Percentiles rank a stretch among this genome's conserved stretches.
These are phyloP conservation scores for Wickerhamia fluorescens DNA, from an alignment of 805 yeast species.

Conservation along the genomic window DNA sequence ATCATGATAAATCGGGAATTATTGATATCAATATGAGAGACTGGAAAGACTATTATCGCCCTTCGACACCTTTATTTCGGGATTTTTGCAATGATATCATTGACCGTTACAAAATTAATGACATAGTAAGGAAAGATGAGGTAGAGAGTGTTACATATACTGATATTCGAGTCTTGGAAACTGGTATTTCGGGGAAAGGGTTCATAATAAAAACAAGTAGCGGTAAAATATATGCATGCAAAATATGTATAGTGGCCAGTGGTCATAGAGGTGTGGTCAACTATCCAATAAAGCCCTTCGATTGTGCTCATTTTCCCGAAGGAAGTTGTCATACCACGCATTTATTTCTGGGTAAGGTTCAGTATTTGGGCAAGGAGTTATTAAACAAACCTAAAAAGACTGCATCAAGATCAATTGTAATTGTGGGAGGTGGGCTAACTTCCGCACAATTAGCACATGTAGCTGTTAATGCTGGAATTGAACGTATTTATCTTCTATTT, in stretches of 20 bases:
- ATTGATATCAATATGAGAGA: slow-evolving; percentile 39
- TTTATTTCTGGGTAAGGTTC: slow-evolving; percentile 18
- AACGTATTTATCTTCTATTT: slow-evolving; percentile 25
- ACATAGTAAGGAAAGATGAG: slow-evolving; percentile 24
- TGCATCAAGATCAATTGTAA: slow-evolving; percentile 14
- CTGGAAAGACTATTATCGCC: slow-evolving; percentile 38
- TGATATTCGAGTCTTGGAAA: slow-evolving; percentile 15
- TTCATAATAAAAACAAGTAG: slow-evolving; percentile 23
- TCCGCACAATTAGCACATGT: slow-evolving; percentile 40
- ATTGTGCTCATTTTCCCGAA: slow-evolving; percentile 10
- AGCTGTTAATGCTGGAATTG: slow-evolving; percentile 22
- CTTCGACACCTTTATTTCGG: slow-evolving; percentile 31
- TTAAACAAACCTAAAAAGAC: slow-evolving; percentile 5
- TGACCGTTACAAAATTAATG: slow-evolving; percentile 22
- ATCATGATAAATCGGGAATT: slow-evolving; percentile 27
- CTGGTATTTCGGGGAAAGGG: slow-evolving; percentile 19
- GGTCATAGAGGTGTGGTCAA: slow-evolving; percentile 32
- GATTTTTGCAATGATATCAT: slow-evolving; percentile 33
- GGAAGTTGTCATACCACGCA: slow-evolving; percentile 33
- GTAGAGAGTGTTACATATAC: slow-evolving; percentile 27
- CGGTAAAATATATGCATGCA: slow-evolving; percentile 28
- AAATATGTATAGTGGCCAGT: slow-evolving; percentile 25
- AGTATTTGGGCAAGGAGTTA: slow-evolving; percentile 15
- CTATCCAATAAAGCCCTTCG: slow-evolving; percentile 20
- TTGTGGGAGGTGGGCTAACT: slow-evolving; percentile 42